phyloP scores from a whole-genome alignment of 164 flowering plant species.

The Annona cherimola region DNA sequence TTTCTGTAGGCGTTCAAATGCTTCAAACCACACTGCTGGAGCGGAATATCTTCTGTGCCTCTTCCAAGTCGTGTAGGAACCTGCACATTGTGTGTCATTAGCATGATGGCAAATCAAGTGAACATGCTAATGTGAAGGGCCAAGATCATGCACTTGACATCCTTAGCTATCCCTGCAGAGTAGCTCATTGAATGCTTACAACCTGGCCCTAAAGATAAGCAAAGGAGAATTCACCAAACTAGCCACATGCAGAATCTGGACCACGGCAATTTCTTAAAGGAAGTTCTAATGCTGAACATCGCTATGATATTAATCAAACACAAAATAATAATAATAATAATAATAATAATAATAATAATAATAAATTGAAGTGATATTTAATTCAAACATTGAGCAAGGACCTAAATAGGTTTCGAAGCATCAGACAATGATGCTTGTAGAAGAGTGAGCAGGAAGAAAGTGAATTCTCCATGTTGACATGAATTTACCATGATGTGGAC shows the following conservation, averaged over 20 bases:
- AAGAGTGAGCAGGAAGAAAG: no score
- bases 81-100: conserved; percentile 5
- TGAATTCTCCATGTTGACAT: no score
- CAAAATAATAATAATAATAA: no score
- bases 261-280: background rate
- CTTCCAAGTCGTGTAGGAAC: conserved; percentile 38
- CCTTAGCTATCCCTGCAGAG: background rate
- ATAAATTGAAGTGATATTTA: no score
- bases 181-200: background rate
- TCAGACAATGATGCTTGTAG: no score
- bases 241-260: background rate
- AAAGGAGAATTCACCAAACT: background rate
- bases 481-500: no score
- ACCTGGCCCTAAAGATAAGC: background rate
- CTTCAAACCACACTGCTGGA: conserved; percentile 18
- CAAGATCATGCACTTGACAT: background rate
- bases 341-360: no score
- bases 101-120: background rate
- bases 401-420: no score
- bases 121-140: background rate
- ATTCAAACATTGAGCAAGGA: no score
- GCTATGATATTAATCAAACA: no score
- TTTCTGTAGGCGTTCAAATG: background rate
- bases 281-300: no score
- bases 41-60: conserved; percentile 28